Evolutionary conservation across 176 grass and related monocot species (phyloP).

Genomic region (Tillandsia leiboldiana): DNA sequence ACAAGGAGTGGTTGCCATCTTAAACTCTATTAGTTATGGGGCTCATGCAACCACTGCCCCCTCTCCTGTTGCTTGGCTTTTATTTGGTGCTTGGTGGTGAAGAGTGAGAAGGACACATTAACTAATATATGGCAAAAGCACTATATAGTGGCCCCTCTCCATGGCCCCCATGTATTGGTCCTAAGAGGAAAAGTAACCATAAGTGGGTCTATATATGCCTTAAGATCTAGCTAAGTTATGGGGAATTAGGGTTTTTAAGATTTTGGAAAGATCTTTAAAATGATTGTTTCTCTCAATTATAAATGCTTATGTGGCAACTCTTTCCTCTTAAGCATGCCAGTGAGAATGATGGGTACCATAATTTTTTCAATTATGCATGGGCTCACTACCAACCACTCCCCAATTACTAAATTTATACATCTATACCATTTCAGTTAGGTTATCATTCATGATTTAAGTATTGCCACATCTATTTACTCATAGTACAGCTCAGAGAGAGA

Average conservation of each 20-base stretch:
- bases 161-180: slow-evolving; percentile 23
- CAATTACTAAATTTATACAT: not conserved
- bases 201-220: slow-evolving; percentile 7
- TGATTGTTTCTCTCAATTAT: slow-evolving; percentile 13
- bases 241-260: slow-evolving; percentile 10
- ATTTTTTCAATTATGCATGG: not conserved
- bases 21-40: slow-evolving; percentile 12
- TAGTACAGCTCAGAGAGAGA: not conserved
- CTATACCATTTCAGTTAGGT: not conserved
- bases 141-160: slow-evolving; percentile 8
- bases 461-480: no score
- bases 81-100: slow-evolving; percentile 11
- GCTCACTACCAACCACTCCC: not conserved
- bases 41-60: slow-evolving; percentile 9
- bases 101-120: slow-evolving; percentile 2
- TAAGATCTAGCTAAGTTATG: slow-evolving; percentile 12
- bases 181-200: slow-evolving; percentile 24
- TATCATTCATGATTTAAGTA: no score
- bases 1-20: slow-evolving; percentile 20
- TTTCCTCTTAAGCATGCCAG: slow-evolving; percentile 1
- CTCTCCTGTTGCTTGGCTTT: slow-evolving; percentile 19
- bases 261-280: not conserved
- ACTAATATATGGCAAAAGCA: slow-evolving; percentile 9
- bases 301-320: slow-evolving; percentile 1
- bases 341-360: no score